Conservation (phyloP, 345 rosid species). For the Syzygium aqueum region DNA sequence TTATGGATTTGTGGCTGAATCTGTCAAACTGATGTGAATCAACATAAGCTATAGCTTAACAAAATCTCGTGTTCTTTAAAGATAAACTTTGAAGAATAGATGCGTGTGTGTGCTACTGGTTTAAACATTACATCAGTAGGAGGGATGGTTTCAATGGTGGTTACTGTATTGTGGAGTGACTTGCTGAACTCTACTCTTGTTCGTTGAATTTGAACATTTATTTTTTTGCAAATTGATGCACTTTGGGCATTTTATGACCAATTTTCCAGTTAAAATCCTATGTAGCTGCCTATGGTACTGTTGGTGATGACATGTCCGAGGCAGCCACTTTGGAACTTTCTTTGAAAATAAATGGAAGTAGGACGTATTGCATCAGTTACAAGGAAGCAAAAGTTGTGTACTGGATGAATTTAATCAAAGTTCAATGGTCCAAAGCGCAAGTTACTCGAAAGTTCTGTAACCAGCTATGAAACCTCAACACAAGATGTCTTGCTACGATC, state of each 20-base stretch:
- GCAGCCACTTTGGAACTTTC: background rate
- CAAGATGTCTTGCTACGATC: background rate
- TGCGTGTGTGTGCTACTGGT: background rate
- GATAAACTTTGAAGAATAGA: background rate
- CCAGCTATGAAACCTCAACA: background rate
- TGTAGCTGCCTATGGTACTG: background rate
- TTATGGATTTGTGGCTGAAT: background rate
- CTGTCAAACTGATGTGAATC: background rate
- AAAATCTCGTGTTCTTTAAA: background rate
- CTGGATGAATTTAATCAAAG: background rate
- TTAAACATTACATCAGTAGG: background rate
- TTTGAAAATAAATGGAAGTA: background rate
- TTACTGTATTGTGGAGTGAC: background rate
- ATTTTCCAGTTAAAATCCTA: background rate
- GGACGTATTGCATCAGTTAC: background rate
- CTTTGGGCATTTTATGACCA: background rate
- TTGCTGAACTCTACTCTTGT: background rate
- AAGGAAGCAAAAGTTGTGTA: background rate
- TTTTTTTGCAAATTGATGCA: background rate
- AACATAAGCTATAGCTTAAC: background rate
- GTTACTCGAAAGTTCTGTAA: background rate
- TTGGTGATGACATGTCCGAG: background rate
- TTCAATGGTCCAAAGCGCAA: background rate
- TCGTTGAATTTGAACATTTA: background rate
- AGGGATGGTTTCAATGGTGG: background rate